A percentile compares a stretch with the other conserved stretches of the same genome.
phyloP scores from a whole-genome alignment of 352 stramenopile species.

The Phytophthora nicotianae region DNA sequence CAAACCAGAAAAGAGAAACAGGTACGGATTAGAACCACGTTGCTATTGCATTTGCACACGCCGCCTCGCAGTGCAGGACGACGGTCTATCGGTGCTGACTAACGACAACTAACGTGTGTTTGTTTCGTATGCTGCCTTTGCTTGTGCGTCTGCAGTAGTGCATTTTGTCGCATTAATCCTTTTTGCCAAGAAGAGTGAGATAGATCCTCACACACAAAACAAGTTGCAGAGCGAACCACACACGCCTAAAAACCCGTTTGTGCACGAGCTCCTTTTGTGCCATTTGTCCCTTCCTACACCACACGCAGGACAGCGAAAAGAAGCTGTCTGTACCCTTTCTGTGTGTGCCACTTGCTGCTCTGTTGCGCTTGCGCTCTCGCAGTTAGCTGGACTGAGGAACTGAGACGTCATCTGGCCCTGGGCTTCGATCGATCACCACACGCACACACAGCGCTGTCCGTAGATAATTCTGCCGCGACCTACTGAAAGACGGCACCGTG shows the following conservation, averaged over 20 bases:
- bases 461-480: slow-evolving; percentile 40
- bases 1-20: slow-evolving; percentile 16
- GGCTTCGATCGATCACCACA: slow-evolving; percentile 14
- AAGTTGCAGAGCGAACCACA: slow-evolving; percentile 40
- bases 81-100: slow-evolving; percentile 3
- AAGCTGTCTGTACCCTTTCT: slow-evolving; percentile 24
- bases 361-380: slow-evolving; percentile 38
- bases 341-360: slow-evolving; percentile 33
- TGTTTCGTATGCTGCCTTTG: slow-evolving; percentile 7
- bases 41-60: background rate
- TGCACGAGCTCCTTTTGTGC: slow-evolving; percentile 39
- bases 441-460: slow-evolving; percentile 21
- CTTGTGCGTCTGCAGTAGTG: slow-evolving; percentile 24
- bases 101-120: slow-evolving; percentile 16
- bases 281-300: slow-evolving; percentile 24
- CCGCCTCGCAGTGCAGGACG: slow-evolving; percentile 1
- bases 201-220: slow-evolving; percentile 39
- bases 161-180: slow-evolving; percentile 30
- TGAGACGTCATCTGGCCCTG: slow-evolving; percentile 17
- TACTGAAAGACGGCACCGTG: slow-evolving; percentile 50
- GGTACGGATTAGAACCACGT: slow-evolving; percentile 22
- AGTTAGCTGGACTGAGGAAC: slow-evolving; percentile 30
- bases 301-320: slow-evolving; percentile 19
- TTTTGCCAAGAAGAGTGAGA: slow-evolving; percentile 28
- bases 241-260: slow-evolving; percentile 33